phyloP scores from a whole-genome alignment of 306 rosid genomes.

The Castanospermum australe region DNA sequence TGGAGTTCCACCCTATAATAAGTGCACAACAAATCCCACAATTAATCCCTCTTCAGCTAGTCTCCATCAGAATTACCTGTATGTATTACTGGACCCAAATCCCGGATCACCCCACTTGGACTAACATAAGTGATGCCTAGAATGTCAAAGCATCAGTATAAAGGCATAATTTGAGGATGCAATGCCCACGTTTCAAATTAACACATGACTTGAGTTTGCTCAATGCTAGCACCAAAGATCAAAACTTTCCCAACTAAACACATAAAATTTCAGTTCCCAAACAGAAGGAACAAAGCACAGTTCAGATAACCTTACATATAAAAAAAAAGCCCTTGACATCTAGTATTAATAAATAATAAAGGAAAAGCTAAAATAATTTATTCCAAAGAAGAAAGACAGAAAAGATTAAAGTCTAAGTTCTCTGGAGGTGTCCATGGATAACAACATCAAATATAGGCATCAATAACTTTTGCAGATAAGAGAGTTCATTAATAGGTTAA shows the following conservation, averaged over 20 bases:
- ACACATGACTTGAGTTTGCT: neutral
- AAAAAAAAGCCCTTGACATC: neutral
- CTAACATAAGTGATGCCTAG: too few species aligned
- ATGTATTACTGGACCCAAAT: neutral
- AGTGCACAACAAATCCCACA: neutral
- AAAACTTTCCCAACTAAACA: neutral
- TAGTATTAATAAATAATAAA: neutral
- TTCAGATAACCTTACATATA: neutral
- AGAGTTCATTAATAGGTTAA: slow-evolving; percentile 13
- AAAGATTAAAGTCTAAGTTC: neutral
- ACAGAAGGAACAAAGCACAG: neutral
- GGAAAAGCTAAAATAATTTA: neutral
- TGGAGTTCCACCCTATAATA: neutral
- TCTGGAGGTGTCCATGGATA: neutral
- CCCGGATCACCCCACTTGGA: neutral
- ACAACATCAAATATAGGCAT: slow-evolving; percentile 3
- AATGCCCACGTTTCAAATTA: neutral
- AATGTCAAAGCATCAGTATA: too few species aligned
- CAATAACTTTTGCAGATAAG: neutral
- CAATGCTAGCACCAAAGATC: neutral
- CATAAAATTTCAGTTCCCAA: neutral
- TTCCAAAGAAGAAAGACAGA: neutral
- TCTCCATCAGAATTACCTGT: neutral
- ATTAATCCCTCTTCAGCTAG: neutral
- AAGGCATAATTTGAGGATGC: neutral